Base-by-base conservation (phyloP, 2,329 filamentous ascomycete genomes). In the Aspergillus vadensis region DNA sequence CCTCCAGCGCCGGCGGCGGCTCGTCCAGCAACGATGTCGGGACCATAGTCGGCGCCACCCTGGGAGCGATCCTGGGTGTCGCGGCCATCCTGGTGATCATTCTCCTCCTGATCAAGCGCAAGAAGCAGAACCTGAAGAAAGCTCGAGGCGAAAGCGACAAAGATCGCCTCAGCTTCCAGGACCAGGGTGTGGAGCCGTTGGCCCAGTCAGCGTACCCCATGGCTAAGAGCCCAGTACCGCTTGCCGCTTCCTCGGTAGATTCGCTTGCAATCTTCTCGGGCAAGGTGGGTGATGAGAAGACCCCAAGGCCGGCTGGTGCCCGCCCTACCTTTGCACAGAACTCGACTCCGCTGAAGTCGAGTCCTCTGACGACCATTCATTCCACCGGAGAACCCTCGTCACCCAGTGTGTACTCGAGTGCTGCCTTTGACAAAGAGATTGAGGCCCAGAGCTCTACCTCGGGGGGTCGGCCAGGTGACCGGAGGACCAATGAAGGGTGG, bases 11-110 rank as follows among this genome's bases (percentile, higher is more conserved):
- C 23, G 74, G 77, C 41, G 73, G 71, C 43, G 67, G 67, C 62
- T 65, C 69, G 25, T 63, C 73, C 23, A 73, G 69, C 30, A 67
- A 61, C 38, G 64, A 70, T 41, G 70, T 70, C 23, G 76, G 82
- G 66, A 86, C 86, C 7, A 89, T 97, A 27, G 83, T 97, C 1
- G 93, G 91, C 36, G 91, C 91, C 54, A 91, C 91, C 0, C 82
- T 98, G 1, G 92, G 93, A 12, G 87, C 88, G n/a, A 87, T 97
- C 21, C 85, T 91, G 55, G 92, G 90, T 17, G 80, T 92, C 55
- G 87, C 89, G 19, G 77, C 87, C 0, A 72, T 97, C 6, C 79
- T 96, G n/a, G 82, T 90, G 25, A 74, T 91, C 1, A 72, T 92
- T n/a, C 82, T 97, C 19, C 80, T 95, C 54, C 81, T 90, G 27